Percentiles rank a stretch among this genome's conserved stretches.
Conservation (phyloP, 169 alveolate species). For the Babesia ovata region DNA sequence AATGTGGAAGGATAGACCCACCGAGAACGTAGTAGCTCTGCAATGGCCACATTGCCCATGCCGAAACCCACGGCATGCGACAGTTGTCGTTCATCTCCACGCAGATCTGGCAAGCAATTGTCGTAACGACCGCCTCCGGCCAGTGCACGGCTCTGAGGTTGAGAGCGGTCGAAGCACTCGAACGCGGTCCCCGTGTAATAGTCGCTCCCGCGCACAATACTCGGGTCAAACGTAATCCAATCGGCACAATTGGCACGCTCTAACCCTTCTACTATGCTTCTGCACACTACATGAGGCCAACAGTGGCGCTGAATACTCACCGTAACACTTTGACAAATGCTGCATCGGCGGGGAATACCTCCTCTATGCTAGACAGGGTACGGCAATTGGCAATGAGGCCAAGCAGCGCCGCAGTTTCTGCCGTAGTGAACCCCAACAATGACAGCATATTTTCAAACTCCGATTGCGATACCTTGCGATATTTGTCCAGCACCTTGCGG, state of each 20-base stretch:
- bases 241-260: slow-evolving; percentile 24
- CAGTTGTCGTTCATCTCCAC: slow-evolving; percentile 6
- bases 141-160: slow-evolving; percentile 38
- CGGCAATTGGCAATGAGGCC: slow-evolving; percentile 11
- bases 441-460: slow-evolving; percentile 10
- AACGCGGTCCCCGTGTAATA: slow-evolving; percentile 65
- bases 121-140: slow-evolving; percentile 74
- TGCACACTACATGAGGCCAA: background rate
- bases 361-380: slow-evolving; percentile 18
- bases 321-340: slow-evolving; percentile 12
- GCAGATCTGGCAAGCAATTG: slow-evolving; percentile 26
- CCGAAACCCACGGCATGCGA: slow-evolving; percentile 62
- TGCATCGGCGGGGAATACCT: slow-evolving; percentile 12
- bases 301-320: background rate
- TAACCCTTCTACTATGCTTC: slow-evolving; percentile 25
- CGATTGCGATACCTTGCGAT: slow-evolving; percentile 23
- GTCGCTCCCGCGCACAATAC: slow-evolving; percentile 66
- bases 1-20: background rate
- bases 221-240: slow-evolving; percentile 60
- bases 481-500: slow-evolving; percentile 60
- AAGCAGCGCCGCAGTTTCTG: slow-evolving; percentile 16
- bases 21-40: slow-evolving; percentile 37
- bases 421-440: slow-evolving; percentile 30
- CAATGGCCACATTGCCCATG: slow-evolving; percentile 63
- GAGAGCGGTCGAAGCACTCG: slow-evolving; percentile 58